Evolutionary conservation across 2,329 filamentous ascomycete species (phyloP), one percentile per base, ranked within the genome.

Genomic region (Cladosporium colombiae): DNA sequence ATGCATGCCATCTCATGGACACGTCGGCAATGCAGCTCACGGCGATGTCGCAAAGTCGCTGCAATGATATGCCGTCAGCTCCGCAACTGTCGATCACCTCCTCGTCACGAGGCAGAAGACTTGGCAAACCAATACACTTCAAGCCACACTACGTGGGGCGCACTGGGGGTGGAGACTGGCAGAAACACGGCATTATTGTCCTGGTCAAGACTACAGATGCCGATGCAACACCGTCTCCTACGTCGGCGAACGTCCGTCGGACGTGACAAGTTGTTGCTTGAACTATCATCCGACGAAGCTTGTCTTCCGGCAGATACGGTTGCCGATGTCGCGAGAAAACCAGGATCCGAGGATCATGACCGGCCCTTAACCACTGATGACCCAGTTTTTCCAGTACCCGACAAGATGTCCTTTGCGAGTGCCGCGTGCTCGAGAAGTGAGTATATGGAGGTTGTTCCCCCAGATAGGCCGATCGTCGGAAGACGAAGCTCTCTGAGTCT

Each of bases 1-100:
- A 53, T 16, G 50, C 50, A 53, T n/a, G n/a, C n/a, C n/a, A n/a
- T n/a, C n/a, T n/a, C n/a, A n/a, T n/a, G 25, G 27, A n/a, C 6
- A 53, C 29, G 25, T 53, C 14, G 50, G 25, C 27, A 10, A 31
- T n/a, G 27, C 25, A 31, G 23, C 8, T 53, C 5, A 18, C 14
- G 27, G 16, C 18, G 33, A n/a, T 35, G 11, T 61, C 44, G 40
- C 58, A 21, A 25, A 23, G n/a, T 56, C 60, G 60, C 60, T 63
- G 60, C 8, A 63, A 63, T 44, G 60, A 55, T 63, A 35, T 31
- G 10, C 60, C 50, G 60, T 59, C 31, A 25, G n/a, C 21, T 25
- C 21, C 53, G 53, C 31, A 37, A 16, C 3, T n/a, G 27, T 31
- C 50, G 16, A 53, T 57, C n/a, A 21, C 53, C 31, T 18, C 50